phyloP scores from a whole-genome alignment of 140 eudicot species.

The Erigeron philadelphicus region DNA sequence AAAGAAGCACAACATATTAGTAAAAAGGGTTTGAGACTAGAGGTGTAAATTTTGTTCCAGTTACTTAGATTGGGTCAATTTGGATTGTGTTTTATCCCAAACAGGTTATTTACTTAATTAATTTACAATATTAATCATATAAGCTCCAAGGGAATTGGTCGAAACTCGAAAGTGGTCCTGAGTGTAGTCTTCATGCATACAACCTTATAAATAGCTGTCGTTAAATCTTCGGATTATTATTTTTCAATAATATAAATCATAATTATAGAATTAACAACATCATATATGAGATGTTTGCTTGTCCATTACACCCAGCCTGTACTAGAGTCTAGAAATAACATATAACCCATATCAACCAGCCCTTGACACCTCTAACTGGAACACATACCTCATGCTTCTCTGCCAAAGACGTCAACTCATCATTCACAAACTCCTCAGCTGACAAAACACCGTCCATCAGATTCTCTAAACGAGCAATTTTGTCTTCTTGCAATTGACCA shows the following conservation, averaged over 20 bases:
- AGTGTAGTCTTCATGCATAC: no score
- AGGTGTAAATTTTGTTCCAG: not conserved
- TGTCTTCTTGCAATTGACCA: constrained; percentile 79
- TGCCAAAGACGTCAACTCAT: constrained; percentile 53
- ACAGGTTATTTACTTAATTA: not conserved
- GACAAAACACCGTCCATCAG: constrained; percentile 82
- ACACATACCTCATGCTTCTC: constrained; percentile 66
- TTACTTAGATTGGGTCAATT: constrained; percentile 5
- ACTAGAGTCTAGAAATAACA: not conserved
- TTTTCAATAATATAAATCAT: no score
- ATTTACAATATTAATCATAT: no score
- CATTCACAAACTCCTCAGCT: constrained; percentile 70
- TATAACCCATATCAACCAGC: not conserved
- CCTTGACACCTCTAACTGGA: not conserved
- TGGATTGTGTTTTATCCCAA: not conserved
- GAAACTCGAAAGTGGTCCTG: no score
- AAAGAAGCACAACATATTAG: constrained; percentile 1
- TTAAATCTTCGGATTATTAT: no score
- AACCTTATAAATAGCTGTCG: no score
- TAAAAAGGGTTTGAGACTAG: constrained; percentile 5
- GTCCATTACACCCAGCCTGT: not conserved
- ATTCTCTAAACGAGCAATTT: constrained; percentile 81
- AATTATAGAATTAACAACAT: no score
- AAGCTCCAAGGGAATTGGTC: not conserved
- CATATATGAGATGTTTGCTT: not conserved